Base-by-base conservation (phyloP, 2,329 filamentous ascomycete genomes). In the Ciborinia camelliae region DNA sequence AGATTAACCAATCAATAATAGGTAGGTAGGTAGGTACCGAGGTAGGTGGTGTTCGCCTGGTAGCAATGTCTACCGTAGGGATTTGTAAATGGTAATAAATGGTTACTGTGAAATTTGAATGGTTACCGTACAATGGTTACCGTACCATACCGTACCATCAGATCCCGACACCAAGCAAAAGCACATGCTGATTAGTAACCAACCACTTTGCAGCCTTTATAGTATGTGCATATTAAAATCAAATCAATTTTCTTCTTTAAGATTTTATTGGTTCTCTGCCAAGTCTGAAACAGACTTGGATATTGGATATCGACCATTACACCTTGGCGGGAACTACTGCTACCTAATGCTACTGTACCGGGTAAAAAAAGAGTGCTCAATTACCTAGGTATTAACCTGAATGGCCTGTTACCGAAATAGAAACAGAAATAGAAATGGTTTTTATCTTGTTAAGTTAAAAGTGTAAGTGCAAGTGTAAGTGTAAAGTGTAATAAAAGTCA, bases 201-300 rank as follows among this genome's bases (percentile, higher is more conserved):
- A 51, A n/a, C n/a, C n/a, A n/a, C n/a, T 18, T 15, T 47, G 57
- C 43, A 48, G 41, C 15, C n/a, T 12, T 15, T 41, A 28, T 55
- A 26, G 26, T 28, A 45, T 10, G 26, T 59, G 43, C 57, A 47
- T 35, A 28, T 47, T 20, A 15, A 43, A 23, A 32, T 18, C 28
- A 23, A 37, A 32, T 26, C n/a, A 10, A 28, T 18, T 30, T 28
- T 23, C 4, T 3, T 28, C 15, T 26, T 15, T 2, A 3, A 10
- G 10, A 50, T n/a, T 23, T 51, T 6, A 62, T 62, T 62, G 59
- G 59, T 2, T 53, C 47, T 62, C 3, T n/a, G n/a, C 10, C 7
- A 62, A 53, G 26, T 32, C 20, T 62, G 59, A 62, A 62, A 62
- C 59, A 15, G 26, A 52, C 59, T 51, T 62, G 37, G 23, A 28